phyloP scores from a whole-genome alignment of 805 yeast genomes.

The Danielia oregonensis region DNA sequence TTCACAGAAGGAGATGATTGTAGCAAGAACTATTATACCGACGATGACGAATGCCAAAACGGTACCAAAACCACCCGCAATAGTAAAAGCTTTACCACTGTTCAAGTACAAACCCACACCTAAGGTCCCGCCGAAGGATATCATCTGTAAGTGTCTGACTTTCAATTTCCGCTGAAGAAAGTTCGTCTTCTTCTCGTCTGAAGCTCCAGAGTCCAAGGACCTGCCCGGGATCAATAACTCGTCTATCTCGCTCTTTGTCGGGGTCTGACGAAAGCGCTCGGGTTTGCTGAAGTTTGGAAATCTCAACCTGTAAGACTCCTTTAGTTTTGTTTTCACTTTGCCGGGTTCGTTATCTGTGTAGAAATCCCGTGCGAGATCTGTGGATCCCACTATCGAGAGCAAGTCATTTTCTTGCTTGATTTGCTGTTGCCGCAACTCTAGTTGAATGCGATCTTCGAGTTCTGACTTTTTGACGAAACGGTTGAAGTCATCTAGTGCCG shows the following conservation, averaged over 20 bases:
- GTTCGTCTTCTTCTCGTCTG: constrained; percentile 4
- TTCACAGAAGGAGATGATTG: constrained; percentile 75
- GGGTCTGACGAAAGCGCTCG: constrained; percentile 1
- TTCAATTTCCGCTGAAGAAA: constrained; percentile 54
- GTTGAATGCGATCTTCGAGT: constrained; percentile 29
- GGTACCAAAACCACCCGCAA: constrained; percentile 77
- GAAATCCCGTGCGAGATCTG: constrained; percentile 26
- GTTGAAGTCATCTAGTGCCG: constrained; percentile 32
- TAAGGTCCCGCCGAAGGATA: constrained; percentile 73
- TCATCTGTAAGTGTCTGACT: constrained; percentile 70
- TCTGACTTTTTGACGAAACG: constrained; percentile 32
- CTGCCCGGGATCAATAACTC: constrained; percentile 3
- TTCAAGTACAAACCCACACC: constrained; percentile 74
- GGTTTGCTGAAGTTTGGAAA: neutral
- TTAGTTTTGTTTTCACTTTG: neutral
- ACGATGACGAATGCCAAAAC: constrained; percentile 61
- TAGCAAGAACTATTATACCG: constrained; percentile 62
- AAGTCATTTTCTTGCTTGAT: constrained; percentile 17
- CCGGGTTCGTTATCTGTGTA: constrained; percentile 17
- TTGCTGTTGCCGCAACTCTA: constrained; percentile 11
- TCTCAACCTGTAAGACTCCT: neutral
- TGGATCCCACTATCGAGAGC: constrained; percentile 22
- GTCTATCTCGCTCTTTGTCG: constrained; percentile 1
- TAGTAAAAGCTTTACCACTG: constrained; percentile 68
- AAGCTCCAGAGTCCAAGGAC: neutral